Conservation (phyloP, 1,139 yeast species). For the Williopsis jadinii region DNA sequence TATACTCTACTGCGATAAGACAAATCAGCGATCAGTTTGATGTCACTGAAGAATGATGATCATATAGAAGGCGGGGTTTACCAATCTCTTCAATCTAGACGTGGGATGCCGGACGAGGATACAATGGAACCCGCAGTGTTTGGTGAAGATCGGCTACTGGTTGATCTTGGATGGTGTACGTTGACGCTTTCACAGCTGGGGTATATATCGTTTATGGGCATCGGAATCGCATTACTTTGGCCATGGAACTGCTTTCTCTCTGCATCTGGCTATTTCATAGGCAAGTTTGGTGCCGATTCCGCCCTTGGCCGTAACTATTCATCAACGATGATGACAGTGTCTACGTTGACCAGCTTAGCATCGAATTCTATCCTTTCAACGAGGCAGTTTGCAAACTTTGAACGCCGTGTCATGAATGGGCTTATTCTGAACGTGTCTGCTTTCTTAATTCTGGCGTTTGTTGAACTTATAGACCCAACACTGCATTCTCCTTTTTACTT, state of each 20-base stretch:
- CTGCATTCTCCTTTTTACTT: slow-evolving; percentile 38
- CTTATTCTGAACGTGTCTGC: slow-evolving; percentile 23
- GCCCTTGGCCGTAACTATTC: slow-evolving; percentile 55
- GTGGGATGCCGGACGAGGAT: not conserved
- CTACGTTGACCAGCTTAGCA: slow-evolving; percentile 63
- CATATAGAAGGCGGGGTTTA: no score
- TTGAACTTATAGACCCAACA: slow-evolving; percentile 42
- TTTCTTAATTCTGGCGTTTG: slow-evolving; percentile 35
- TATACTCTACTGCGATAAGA: no score
- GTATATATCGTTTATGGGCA: slow-evolving; percentile 56
- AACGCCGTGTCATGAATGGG: slow-evolving; percentile 40
- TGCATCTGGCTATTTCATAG: slow-evolving; percentile 76
- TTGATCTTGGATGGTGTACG: not conserved
- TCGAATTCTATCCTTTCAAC: slow-evolving; percentile 62
- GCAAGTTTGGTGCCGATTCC: slow-evolving; percentile 50
- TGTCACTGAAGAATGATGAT: no score
- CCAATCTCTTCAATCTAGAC: no score
- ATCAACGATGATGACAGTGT: slow-evolving; percentile 84
- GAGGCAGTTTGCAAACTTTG: slow-evolving; percentile 63
- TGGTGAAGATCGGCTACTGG: not conserved
- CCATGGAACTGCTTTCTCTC: slow-evolving; percentile 94
- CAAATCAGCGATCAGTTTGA: no score
- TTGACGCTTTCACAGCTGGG: slow-evolving; percentile 27
- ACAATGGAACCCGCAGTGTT: not conserved
- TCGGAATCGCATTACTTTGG: slow-evolving; percentile 82